Base-by-base conservation (phyloP, 1,139 yeast genomes). In the Hanseniaspora uvarum region DNA sequence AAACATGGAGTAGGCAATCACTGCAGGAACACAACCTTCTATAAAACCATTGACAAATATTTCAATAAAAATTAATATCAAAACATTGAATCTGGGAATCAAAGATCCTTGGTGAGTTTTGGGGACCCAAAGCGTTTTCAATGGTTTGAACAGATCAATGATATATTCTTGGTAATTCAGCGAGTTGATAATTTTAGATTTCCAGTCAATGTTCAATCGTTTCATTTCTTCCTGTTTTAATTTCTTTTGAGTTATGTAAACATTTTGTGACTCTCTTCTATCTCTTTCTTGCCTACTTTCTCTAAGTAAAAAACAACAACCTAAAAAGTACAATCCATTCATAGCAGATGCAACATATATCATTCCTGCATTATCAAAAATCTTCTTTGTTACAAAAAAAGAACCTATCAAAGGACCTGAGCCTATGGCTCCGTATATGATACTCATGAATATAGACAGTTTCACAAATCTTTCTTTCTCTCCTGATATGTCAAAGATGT, bases 1-100 rank as follows among this genome's bases (percentile, higher is more conserved):
- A 62, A 73, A 79, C 31, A 83, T 77, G 0, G 83, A 77, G 61
- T 78, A 85, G 33, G 86, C 68, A 1, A 83, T 65, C 18, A 77
- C 58, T 0, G 81, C 68, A 23, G 77, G 76, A 10, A 75, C 74
- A 28, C 67, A 55, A 1, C 73, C 71, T 14, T 67, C 59, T 2
- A 67, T 62, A 1, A 63, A 59, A 8, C 63, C 54, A 28, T 71
- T 62, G 43, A 75, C 56, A 14, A 77, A 53, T 6, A 79, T 67
- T 57, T 81, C 85, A 49, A 77, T 66, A 1, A 66, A 31, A 0
- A 83, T 69, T 31, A 86, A 64, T 0, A 75, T 57, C 0, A 78
- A 18, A 0, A 79, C 77, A 31, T 68, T 77, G 68, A 59, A 59
- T 58, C 73, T 76, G 65, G 74, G 78, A 58, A 69, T 64, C 36